These are phyloP conservation scores for Pseudonitzschia delicatissima DNA, from an alignment of 108 stramenopile genomes.

Conservation along the genomic window DNA sequence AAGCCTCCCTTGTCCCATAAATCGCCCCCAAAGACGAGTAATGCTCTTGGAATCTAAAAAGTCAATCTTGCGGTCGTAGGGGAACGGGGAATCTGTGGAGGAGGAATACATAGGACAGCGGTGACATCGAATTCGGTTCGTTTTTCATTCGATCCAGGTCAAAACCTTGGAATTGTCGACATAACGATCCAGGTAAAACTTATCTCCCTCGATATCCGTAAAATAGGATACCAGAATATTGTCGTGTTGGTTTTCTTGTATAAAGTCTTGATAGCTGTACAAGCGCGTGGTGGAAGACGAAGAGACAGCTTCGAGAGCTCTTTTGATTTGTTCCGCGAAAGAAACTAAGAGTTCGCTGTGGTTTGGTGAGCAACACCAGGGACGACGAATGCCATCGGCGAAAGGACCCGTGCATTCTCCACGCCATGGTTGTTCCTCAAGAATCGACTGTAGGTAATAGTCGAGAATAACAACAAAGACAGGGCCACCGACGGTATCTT, in stretches of 20 bases:
- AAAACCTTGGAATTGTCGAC: slow-evolving; percentile 72
- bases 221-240: slow-evolving; percentile 27
- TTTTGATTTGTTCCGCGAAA: too few species aligned
- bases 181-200: slow-evolving; percentile 72
- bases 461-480: too few species aligned
- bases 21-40: slow-evolving; percentile 76
- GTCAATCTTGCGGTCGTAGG: slow-evolving; percentile 61
- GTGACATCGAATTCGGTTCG: slow-evolving; percentile 4
- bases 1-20: slow-evolving; percentile 84
- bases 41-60: slow-evolving; percentile 32
- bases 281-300: not conserved
- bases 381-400: too few species aligned
- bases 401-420: too few species aligned
- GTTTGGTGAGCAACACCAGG: too few species aligned
- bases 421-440: too few species aligned
- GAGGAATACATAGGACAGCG: slow-evolving; percentile 15
- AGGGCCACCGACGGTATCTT: too few species aligned
- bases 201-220: slow-evolving; percentile 89
- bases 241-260: slow-evolving; percentile 6
- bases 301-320: too few species aligned
- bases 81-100: slow-evolving; percentile 32
- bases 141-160: slow-evolving; percentile 32
- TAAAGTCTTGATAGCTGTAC: slow-evolving; percentile 10
- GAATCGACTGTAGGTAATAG: too few species aligned
- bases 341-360: not conserved